Evolutionary conservation across 768 basidiomycete species (phyloP).

Genomic region (Leccinum subtestaceum): DNA sequence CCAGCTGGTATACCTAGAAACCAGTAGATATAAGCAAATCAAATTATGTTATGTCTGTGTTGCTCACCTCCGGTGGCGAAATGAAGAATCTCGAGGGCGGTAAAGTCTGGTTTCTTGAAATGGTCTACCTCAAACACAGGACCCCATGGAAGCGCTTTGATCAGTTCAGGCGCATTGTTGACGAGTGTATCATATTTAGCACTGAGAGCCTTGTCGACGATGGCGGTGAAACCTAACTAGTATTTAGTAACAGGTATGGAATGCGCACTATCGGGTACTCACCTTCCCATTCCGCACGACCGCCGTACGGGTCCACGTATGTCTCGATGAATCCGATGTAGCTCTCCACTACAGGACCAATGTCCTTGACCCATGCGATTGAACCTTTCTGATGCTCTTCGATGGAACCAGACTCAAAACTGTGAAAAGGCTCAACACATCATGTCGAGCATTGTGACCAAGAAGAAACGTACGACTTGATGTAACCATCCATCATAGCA

Average conservation of each 20-base stretch:
- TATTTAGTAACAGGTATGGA: background rate
- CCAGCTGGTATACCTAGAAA: conserved; percentile 75
- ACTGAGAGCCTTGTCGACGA: conserved; percentile 81
- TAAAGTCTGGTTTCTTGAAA: conserved; percentile 87
- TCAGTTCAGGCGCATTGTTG: conserved; percentile 69
- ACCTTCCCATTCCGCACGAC: conserved; percentile 94
- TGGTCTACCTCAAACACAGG: conserved; percentile 60
- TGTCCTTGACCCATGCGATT: conserved; percentile 79
- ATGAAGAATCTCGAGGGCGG: conserved; percentile 75
- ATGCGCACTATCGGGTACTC: conserved; percentile 2
- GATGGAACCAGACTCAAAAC: conserved; percentile 77
- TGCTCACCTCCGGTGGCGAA: conserved; percentile 78
- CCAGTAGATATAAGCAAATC: background rate
- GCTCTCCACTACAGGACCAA: conserved; percentile 83
- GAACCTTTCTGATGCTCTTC: conserved; percentile 78
- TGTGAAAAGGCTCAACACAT: background rate
- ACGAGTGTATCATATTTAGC: conserved; percentile 81
- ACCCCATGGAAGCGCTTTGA: conserved; percentile 85
- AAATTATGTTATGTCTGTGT: background rate
- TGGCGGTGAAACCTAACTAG: conserved; percentile 75
- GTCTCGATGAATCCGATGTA: conserved; percentile 89
- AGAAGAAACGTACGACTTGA: conserved; percentile 56
- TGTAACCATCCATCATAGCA: conserved; percentile 75
- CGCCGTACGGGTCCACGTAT: conserved; percentile 86
- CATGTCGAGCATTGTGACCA: background rate